These are phyloP conservation scores for Crucihimalaya himalaica DNA, from an alignment of 345 rosid genomes.

Conservation along the genomic window DNA sequence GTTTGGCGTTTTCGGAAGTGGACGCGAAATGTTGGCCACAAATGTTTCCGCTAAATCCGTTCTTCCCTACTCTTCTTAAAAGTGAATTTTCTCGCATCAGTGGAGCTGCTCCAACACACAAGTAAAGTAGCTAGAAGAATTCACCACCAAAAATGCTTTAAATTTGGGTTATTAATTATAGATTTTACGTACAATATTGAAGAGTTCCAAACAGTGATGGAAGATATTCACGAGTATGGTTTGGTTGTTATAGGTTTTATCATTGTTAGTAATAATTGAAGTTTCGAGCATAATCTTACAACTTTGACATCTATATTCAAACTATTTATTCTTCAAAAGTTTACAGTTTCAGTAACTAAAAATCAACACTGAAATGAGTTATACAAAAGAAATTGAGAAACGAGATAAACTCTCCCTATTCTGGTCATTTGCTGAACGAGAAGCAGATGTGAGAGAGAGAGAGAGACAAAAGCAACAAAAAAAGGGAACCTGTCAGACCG, in stretches of 20 bases:
- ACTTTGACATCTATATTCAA: no score
- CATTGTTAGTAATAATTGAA: no score
- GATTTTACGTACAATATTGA: no score
- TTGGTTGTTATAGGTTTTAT: no score
- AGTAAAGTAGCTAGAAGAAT: background rate
- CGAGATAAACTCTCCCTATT: no score
- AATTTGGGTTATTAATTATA: no score
- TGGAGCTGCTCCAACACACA: background rate
- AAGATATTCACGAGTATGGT: no score
- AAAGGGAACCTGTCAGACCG: background rate
- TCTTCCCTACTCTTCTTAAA: conserved; percentile 21
- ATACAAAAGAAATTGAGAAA: background rate
- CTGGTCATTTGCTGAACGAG: no score
- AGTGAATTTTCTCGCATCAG: conserved; percentile 3
- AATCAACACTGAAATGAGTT: no score
- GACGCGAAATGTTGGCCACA: conserved; percentile 5
- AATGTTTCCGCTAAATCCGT: conserved; percentile 14
- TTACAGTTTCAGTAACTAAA: background rate
- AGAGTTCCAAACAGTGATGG: no score
- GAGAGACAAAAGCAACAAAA: background rate
- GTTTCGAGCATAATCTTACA: no score
- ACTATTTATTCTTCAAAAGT: no score
- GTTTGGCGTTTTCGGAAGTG: background rate
- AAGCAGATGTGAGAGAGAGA: background rate
- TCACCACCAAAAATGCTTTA: background rate